A percentile compares a stretch with the other conserved stretches of the same genome.
These are phyloP conservation scores for Aurantiochytrium sp. DNA, from an alignment of 108 stramenopile species.

Conservation along the genomic window DNA sequence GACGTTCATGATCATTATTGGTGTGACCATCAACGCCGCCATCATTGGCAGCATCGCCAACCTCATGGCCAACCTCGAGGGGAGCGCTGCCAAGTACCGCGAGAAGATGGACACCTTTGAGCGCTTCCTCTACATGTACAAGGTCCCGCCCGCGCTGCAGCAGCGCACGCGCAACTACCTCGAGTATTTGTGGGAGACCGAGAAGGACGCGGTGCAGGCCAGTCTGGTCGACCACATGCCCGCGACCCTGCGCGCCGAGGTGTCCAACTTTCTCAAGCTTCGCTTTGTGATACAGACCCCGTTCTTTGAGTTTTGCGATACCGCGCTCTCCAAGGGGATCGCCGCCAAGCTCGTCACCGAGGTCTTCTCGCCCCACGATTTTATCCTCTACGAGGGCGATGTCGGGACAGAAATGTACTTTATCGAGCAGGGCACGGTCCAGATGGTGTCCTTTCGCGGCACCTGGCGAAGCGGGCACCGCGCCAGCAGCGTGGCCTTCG, in stretches of 20 bases:
- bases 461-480: neutral
- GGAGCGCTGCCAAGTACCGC: constrained; percentile 40
- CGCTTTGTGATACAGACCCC: constrained; percentile 42
- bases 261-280: neutral
- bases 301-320: constrained; percentile 55
- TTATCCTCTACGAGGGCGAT: constrained; percentile 52
- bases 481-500: neutral
- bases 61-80: constrained; percentile 56
- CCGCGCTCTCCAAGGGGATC: constrained; percentile 50
- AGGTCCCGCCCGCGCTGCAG: constrained; percentile 41
- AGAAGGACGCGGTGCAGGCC: neutral
- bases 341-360: constrained; percentile 42
- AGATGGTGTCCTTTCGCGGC: constrained; percentile 38
- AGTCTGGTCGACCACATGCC: neutral
- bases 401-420: constrained; percentile 64
- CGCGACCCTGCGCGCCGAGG: constrained; percentile 16
- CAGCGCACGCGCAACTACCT: constrained; percentile 52
- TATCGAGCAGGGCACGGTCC: constrained; percentile 49
- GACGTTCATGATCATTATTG: constrained; percentile 50
- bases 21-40: constrained; percentile 57
- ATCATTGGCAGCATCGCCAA: constrained; percentile 62
- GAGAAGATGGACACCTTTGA: constrained; percentile 50
- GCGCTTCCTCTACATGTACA: constrained; percentile 46
- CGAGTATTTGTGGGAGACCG: constrained; percentile 45
- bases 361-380: constrained; percentile 48